Percentiles rank a stretch among this genome's conserved stretches.
Evolutionary conservation across 1,284 basidiomycete genomes (phyloP).

Genomic region (Microbotryum silenes-acaulis): DNA sequence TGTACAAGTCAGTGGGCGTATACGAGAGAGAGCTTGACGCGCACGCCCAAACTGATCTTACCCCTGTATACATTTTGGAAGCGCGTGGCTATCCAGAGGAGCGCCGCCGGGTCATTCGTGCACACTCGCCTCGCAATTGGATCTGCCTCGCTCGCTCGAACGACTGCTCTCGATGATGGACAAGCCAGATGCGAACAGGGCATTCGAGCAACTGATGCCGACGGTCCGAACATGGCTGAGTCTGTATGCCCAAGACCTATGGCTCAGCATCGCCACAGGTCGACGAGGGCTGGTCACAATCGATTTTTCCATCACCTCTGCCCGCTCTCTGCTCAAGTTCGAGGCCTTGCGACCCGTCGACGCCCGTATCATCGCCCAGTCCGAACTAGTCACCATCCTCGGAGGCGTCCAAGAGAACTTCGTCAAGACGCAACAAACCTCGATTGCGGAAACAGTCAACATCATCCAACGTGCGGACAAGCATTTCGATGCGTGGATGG

Average conservation of each 20-base stretch:
- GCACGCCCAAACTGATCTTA: no score
- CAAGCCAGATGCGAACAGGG: constrained; percentile 9
- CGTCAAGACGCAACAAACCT: constrained; percentile 20
- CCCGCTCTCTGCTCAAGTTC: constrained; percentile 24
- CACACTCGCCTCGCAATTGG: constrained; percentile 24
- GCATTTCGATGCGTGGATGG: constrained; percentile 22
- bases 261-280: constrained; percentile 26
- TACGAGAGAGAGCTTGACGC: no score
- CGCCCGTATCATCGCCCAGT: constrained; percentile 24
- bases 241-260: constrained; percentile 24
- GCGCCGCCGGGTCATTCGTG: constrained; percentile 22
- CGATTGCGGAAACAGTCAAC: constrained; percentile 18
- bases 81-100: constrained; percentile 10
- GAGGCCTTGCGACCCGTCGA: constrained; percentile 26
- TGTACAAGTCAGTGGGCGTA: constrained; percentile 10
- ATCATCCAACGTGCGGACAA: constrained; percentile 18
- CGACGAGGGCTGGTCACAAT: constrained; percentile 28
- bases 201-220: constrained; percentile 23
- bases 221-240: constrained; percentile 17
- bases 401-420: constrained; percentile 23
- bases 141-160: constrained; percentile 19
- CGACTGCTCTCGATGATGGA: constrained; percentile 13
- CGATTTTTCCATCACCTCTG: constrained; percentile 25
- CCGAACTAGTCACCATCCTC: constrained; percentile 25
- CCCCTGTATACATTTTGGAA: background rate